A percentile compares a stretch with the other conserved stretches of the same genome.
phyloP scores from a whole-genome alignment of 2,329 filamentous ascomycete species.

The Orbilia javanica region DNA sequence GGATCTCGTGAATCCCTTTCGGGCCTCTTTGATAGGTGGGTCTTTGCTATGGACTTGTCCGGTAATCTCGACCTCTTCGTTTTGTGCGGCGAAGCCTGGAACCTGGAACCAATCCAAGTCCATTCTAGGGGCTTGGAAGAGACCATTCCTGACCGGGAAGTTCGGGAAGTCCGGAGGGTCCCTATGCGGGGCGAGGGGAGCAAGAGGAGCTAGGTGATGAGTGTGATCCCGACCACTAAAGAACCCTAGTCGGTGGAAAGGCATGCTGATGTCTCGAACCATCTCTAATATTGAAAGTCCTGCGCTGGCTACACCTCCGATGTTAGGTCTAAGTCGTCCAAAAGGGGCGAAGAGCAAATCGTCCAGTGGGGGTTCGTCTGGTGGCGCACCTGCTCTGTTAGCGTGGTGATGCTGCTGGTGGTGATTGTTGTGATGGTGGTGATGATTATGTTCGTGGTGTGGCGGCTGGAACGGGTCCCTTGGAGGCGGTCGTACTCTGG shows the following conservation, averaged over 20 bases:
- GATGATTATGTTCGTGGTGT: conserved; percentile 63
- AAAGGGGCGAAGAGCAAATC: conserved; percentile 55
- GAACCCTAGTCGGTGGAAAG: conserved; percentile 55
- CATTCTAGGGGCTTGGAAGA: conserved; percentile 61
- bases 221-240: conserved; percentile 6
- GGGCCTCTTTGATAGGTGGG: conserved; percentile 74
- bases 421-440: conserved; percentile 60
- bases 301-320: conserved; percentile 58
- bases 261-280: conserved; percentile 36
- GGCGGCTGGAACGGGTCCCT: conserved; percentile 64
- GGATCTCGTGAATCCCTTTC: conserved; percentile 83
- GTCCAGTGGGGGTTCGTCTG: conserved; percentile 56
- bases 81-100: conserved; percentile 63
- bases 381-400: conserved; percentile 58
- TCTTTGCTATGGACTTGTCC: conserved; percentile 67
- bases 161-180: conserved; percentile 61
- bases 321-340: conserved; percentile 59
- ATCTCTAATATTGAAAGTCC: conserved; percentile 40
- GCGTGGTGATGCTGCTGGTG: conserved; percentile 46
- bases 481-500: conserved; percentile 56
- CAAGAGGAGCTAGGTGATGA: neutral
- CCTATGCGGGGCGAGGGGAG: conserved; percentile 61
- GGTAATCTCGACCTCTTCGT: conserved; percentile 66
- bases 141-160: conserved; percentile 27
- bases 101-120: conserved; percentile 62